Evolutionary conservation across 768 basidiomycete species (phyloP), one percentile per base, ranked within the genome.

Genomic region (Trametes maxima): DNA sequence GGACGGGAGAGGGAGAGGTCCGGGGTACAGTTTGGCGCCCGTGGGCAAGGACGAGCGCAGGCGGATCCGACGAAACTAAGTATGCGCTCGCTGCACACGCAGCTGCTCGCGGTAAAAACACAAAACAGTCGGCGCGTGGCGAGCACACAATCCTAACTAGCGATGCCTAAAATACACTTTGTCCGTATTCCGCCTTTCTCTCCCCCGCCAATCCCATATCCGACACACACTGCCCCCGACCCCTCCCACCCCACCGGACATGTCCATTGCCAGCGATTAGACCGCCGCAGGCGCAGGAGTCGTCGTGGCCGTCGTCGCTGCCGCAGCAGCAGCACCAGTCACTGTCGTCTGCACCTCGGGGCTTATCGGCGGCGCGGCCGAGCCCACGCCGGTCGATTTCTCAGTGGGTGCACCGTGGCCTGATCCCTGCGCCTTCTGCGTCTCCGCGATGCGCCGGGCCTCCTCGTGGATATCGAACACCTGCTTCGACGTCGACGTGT

Each of bases 381-480:
- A 57, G 40, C 67, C 69, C 7, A 67, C 64, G 14, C 62, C 69
- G 16, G 69, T 65, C 16, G 69, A 67, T 21, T 54, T 49, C 5
- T 59, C 54, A 14, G 64, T 54, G 11, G 58, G 36, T 5, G 60
- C 62, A 17, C 54, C 35, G 48, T 28, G 33, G 36, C 46, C 22
- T 37, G 57, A 54, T 14, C 28, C 16, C 13, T 56, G 19, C 25
- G 72, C 58, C 69, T 89, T 87, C 65, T 90, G 82, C 57, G 78
- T 73, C 25, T 80, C 82, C 25, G 87, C 85, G 68, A 98, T 92
- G 33, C 95, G 85, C 61, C 80, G 78, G 2, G 95, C 95, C 75
- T 98, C 95, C 69, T 95, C 92, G 70, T 97, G 95, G 49, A 98
- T 95, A 70, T 98, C 95, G 19, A 82, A 69, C 25, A 93, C 87